A percentile compares a stretch with the other conserved stretches of the same genome.
Conservation (phyloP, 805 yeast genomes). For the Yarrowia bubula region DNA sequence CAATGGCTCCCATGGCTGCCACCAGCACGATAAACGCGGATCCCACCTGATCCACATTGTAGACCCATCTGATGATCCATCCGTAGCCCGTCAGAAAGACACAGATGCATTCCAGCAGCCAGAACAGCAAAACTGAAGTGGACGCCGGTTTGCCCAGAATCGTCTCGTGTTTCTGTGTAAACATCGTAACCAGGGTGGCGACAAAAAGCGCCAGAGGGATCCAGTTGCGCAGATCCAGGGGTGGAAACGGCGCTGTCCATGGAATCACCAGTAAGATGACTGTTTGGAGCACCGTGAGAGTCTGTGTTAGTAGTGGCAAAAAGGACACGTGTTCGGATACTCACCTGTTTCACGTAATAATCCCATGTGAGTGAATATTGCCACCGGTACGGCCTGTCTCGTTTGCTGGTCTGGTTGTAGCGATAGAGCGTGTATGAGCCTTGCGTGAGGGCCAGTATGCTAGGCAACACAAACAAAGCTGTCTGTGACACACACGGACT, state of each 20-base stretch:
- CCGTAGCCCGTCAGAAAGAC: conserved; percentile 29
- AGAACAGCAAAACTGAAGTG: conserved; percentile 31
- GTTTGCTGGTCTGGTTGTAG: background rate
- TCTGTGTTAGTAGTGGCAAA: background rate
- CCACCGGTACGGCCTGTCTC: background rate
- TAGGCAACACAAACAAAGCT: conserved; percentile 1
- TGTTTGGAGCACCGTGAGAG: background rate
- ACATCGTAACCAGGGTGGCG: background rate
- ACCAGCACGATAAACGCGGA: background rate
- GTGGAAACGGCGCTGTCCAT: background rate
- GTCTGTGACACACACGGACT: conserved; percentile 20
- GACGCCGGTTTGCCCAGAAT: conserved; percentile 28
- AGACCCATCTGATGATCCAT: conserved; percentile 14
- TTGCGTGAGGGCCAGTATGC: background rate
- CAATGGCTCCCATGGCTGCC: background rate
- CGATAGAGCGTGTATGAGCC: background rate
- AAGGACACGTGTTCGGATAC: background rate
- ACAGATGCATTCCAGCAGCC: conserved; percentile 31
- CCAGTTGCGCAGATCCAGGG: background rate
- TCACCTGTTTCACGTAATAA: conserved; percentile 6
- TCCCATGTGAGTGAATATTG: conserved; percentile 6
- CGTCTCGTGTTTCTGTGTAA: background rate
- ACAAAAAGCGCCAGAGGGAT: conserved; percentile 19
- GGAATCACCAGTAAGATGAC: background rate
- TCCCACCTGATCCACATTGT: background rate